Evolutionary conservation across 441 rosid genomes (phyloP), one percentile per base, ranked within the genome.

Genomic region (Corymbia calophylla): DNA sequence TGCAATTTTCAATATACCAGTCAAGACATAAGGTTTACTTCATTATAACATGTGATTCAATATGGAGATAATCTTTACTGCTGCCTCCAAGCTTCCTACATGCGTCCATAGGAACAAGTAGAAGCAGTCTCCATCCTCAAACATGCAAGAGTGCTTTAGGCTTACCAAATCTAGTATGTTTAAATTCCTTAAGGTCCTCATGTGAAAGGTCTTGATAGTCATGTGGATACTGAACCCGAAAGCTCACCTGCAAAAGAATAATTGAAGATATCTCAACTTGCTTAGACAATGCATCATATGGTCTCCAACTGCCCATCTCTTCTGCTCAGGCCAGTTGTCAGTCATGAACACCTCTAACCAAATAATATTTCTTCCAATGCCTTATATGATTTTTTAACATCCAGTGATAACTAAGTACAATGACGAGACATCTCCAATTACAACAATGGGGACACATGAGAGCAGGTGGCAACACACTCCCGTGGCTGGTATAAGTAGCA

Each of bases 131-230:
- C 19, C 66, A 55, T 86, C 31, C 53, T 60, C 47, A 56, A 53
- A 82, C 23, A 82, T 35, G 87, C 89, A 56, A 55, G 58, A 58
- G 32, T 60, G 29, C 31, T 66, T 25, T 56, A 56, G 23, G 55
- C 88, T 95, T 97, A 98, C 99, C 99, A 94, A 97, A 97, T 98
- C 99, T 96, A 84, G 99, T 96, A 88, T 97, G 99, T 94, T 97
- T 97, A 91, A 98, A 97, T 89, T 98, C 99, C 93, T 95, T 97
- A 91, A 97, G 99, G 94, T 98, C 99, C 93, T 98, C 99, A 84
- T 92, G 93, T 89, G 99, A 96, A 91, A 98, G 99, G 91, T 93
- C 94, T 93, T 97, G 98, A 93, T 97, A 93, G 92, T 96, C 99
- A 92, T 94, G 94, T 51, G 99, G 97, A 92, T 97, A 98, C 88